Conservation (phyloP, 1,284 basidiomycete genomes). For the Ganoderma sinense region DNA sequence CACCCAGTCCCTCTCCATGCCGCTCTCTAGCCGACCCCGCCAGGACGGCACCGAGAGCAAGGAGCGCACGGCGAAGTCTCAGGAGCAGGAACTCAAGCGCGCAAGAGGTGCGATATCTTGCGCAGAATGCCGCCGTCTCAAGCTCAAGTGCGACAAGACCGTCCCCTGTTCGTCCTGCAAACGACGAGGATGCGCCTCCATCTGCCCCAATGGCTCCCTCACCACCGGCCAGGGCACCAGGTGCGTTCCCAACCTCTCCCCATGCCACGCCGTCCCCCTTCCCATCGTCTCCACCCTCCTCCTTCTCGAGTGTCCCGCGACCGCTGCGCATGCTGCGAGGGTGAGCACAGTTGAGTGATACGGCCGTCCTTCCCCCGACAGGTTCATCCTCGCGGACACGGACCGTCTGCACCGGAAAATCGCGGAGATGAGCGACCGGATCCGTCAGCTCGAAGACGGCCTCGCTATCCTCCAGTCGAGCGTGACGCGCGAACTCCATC, state of each 20-base stretch:
- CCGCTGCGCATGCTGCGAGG: background rate
- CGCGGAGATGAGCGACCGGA: constrained; percentile 74
- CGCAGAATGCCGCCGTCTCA: constrained; percentile 74
- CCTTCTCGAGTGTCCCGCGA: background rate
- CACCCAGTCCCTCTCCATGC: constrained; percentile 16
- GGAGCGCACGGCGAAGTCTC: constrained; percentile 52
- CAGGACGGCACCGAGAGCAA: constrained; percentile 43
- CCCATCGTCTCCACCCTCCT: background rate
- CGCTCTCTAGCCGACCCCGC: constrained; percentile 30
- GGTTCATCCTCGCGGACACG: constrained; percentile 80
- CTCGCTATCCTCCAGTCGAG: constrained; percentile 57
- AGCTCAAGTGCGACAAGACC: constrained; percentile 55
- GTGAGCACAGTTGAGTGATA: background rate
- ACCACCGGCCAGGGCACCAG: constrained; percentile 74
- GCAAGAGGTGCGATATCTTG: constrained; percentile 76
- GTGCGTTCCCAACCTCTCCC: constrained; percentile 43
- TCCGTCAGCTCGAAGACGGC: constrained; percentile 77
- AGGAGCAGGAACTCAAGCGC: constrained; percentile 66
- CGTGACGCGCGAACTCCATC: constrained; percentile 57
- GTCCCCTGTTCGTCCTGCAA: constrained; percentile 80
- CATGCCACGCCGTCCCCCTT: background rate
- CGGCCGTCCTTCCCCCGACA: constrained; percentile 34
- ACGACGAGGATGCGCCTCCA: constrained; percentile 68
- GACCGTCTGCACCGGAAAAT: constrained; percentile 79
- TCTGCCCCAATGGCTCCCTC: constrained; percentile 71